Evolutionary conservation across 129 eudicot genomes (phyloP).

Genomic region (Arctium lappa): DNA sequence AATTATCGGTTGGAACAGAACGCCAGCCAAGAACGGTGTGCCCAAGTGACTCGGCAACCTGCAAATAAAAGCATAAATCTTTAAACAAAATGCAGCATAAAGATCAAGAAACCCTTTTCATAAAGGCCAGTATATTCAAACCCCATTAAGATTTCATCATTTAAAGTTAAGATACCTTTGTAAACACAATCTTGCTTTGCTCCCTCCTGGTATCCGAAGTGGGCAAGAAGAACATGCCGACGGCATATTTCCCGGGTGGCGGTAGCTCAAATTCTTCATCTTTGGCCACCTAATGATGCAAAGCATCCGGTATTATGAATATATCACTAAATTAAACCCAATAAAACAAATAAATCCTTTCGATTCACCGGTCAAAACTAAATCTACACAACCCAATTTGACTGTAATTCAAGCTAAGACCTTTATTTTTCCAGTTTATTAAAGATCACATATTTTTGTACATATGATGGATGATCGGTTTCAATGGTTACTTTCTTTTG

Average conservation of each 20-base stretch:
- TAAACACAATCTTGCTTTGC: slow-evolving; percentile 88
- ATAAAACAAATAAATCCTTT: neutral
- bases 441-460: neutral
- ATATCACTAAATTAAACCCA: neutral
- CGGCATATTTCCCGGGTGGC: slow-evolving; percentile 79
- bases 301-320: neutral
- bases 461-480: too few species aligned
- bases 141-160: neutral
- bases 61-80: slow-evolving; percentile 9
- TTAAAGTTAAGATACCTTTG: slow-evolving; percentile 55
- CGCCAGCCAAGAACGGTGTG: slow-evolving; percentile 99
- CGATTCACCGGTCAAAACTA: neutral
- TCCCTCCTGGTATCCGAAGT: slow-evolving; percentile 78
- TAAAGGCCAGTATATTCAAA: neutral
- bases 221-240: slow-evolving; percentile 99
- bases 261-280: slow-evolving; percentile 92
- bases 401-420: neutral
- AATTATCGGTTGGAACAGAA: slow-evolving; percentile 87
- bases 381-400: neutral
- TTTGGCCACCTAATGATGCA: slow-evolving; percentile 55
- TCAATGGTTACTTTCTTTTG: neutral
- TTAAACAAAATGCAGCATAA: neutral
- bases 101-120: neutral
- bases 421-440: neutral
- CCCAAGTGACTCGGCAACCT: slow-evolving; percentile 99